Percentiles rank a stretch among this genome's conserved stretches.
phyloP scores from a whole-genome alignment of 139 green algal species.

The Trebouxia sp. region DNA sequence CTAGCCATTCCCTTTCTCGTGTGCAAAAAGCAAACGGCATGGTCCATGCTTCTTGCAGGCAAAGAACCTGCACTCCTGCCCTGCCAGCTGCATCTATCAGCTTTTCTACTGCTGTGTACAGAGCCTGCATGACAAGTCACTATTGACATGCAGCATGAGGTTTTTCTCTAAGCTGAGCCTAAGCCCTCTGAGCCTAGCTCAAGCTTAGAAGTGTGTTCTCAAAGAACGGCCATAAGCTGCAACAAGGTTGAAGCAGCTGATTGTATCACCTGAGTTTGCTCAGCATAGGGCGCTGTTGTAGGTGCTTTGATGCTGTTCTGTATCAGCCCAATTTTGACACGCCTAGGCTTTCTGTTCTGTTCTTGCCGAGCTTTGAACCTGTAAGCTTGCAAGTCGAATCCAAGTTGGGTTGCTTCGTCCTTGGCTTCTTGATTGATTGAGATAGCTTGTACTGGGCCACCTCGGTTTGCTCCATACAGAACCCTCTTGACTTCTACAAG shows the following conservation, averaged over 20 bases:
- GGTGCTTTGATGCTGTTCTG: slow-evolving; percentile 81
- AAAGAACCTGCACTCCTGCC: slow-evolving; percentile 87
- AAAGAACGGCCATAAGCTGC: too few species aligned
- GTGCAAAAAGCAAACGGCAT: slow-evolving; percentile 98
- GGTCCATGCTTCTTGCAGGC: slow-evolving; percentile 92
- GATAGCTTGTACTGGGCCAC: slow-evolving; percentile 54
- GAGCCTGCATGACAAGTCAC: slow-evolving; percentile 48
- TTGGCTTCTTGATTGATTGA: slow-evolving; percentile 23
- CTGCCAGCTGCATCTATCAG: slow-evolving; percentile 78
- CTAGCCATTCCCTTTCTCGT: slow-evolving; percentile 88
- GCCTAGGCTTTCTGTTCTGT: slow-evolving; percentile 74
- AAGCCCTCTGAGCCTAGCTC: too few species aligned
- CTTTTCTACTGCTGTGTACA: slow-evolving; percentile 61
- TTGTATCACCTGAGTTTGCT: slow-evolving; percentile 79
- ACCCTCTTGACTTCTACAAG: slow-evolving; percentile 71
- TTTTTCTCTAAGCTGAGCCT: too few species aligned
- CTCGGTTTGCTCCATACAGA: slow-evolving; percentile 77
- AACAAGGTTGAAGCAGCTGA: too few species aligned
- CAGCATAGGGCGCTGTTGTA: slow-evolving; percentile 80
- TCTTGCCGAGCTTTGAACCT: slow-evolving; percentile 77
- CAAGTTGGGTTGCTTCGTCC: background rate
- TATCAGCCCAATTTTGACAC: slow-evolving; percentile 84
- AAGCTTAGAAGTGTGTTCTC: too few species aligned
- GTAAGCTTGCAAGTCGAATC: slow-evolving; percentile 78
- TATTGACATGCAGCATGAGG: background rate